Evolutionary conservation across 257 asterid genomes (phyloP).

Genomic region (Solanum lycopersicoides): DNA sequence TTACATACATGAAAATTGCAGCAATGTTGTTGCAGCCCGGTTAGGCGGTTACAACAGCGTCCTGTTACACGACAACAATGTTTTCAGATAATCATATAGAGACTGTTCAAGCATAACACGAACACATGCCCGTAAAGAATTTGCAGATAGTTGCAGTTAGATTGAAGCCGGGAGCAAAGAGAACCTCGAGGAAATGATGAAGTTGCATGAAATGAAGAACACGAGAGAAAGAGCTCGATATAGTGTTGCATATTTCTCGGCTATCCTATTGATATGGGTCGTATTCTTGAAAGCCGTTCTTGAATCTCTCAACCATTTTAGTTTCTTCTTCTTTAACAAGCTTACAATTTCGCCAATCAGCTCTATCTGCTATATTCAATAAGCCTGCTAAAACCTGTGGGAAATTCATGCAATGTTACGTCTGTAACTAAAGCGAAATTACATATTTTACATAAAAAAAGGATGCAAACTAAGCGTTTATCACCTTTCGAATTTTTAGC

Average conservation of each 20-base stretch:
- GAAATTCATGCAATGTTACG: background rate
- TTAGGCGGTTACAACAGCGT: background rate
- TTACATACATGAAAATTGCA: background rate
- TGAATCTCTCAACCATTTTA: constrained; percentile 49
- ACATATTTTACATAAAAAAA: background rate
- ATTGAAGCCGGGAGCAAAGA: background rate
- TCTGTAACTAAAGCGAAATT: background rate
- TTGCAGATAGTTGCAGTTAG: background rate
- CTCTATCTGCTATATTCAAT: constrained; percentile 74
- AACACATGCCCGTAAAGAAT: background rate
- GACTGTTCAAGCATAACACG: background rate
- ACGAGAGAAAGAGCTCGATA: background rate
- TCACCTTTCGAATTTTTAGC: background rate
- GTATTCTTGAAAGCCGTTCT: constrained; percentile 48
- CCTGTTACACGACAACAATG: background rate
- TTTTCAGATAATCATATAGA: background rate
- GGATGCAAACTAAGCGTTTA: background rate
- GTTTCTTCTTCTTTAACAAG: constrained; percentile 75
- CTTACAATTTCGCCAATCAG: constrained; percentile 92
- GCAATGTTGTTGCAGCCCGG: background rate
- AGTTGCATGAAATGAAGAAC: no score
- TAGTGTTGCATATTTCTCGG: constrained; percentile 11
- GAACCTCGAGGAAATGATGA: background rate
- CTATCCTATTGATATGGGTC: constrained; percentile 51
- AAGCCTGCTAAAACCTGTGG: constrained; percentile 90